Percentiles rank a stretch among this genome's conserved stretches.
Evolutionary conservation across 2,329 filamentous ascomycete species (phyloP).

Genomic region (Diaporthe velutina): DNA sequence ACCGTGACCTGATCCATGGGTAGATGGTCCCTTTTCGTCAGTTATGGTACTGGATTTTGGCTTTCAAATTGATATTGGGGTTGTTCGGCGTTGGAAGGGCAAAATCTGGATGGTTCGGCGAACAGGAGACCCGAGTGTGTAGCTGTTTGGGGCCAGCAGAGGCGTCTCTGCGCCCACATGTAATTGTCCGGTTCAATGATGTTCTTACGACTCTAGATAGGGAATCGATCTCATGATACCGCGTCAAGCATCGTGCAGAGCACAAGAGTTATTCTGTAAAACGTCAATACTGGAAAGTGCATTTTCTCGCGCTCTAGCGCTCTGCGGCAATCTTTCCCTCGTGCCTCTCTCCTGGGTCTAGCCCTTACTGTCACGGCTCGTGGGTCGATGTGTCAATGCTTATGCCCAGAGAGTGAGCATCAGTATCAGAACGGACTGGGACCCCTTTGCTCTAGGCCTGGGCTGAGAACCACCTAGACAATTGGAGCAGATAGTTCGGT

Average conservation of each 20-base stretch:
- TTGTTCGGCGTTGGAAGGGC: slow-evolving; percentile 17
- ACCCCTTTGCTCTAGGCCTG: not conserved
- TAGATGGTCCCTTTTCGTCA: slow-evolving; percentile 62
- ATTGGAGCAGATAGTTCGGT: not conserved
- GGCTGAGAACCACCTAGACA: not conserved
- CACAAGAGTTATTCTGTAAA: not conserved
- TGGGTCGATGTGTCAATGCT: not conserved
- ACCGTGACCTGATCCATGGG: slow-evolving; percentile 81
- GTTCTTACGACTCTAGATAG: not conserved
- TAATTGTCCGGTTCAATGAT: not conserved
- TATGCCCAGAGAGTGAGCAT: too few relatives aligned
- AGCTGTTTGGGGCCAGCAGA: not conserved
- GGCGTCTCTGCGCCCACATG: not conserved
- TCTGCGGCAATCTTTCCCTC: not conserved
- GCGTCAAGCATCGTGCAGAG: not conserved
- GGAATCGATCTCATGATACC: too few relatives aligned
- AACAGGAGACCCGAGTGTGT: not conserved
- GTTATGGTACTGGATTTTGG: not conserved
- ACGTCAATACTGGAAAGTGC: not conserved
- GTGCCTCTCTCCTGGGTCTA: too few relatives aligned
- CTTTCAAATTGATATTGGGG: not conserved
- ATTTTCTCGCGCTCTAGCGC: not conserved
- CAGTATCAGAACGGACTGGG: not conserved
- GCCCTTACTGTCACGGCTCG: not conserved
- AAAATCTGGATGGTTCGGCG: slow-evolving; percentile 1